Evolutionary conservation across 805 yeast genomes (phyloP).

Genomic region (Blastobotrys terrestris): DNA sequence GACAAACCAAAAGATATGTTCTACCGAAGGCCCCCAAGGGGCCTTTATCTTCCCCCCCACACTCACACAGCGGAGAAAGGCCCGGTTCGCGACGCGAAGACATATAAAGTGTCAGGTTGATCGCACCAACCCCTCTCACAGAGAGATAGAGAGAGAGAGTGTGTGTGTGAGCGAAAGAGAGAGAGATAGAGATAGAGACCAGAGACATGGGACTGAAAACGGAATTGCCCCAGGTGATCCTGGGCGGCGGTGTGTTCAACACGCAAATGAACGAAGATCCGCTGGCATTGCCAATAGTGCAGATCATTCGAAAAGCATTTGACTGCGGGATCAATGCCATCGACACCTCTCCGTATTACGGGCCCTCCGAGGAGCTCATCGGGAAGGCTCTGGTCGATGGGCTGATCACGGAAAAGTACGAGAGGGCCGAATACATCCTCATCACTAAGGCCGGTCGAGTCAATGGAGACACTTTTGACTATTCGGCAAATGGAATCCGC

Average conservation of each 20-base stretch:
- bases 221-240: constrained; percentile 39
- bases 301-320: constrained; percentile 56
- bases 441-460: constrained; percentile 86
- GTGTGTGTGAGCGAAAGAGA: too few species aligned
- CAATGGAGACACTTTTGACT: constrained; percentile 64
- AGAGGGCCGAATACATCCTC: constrained; percentile 58
- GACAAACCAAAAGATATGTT: too few species aligned
- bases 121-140: too few species aligned
- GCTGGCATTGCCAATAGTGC: constrained; percentile 46
- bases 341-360: constrained; percentile 92
- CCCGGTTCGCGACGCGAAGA: too few species aligned
- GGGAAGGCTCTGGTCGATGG: constrained; percentile 56
- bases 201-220: neutral
- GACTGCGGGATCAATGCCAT: constrained; percentile 64
- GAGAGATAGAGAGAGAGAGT: too few species aligned
- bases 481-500: constrained; percentile 53
- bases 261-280: constrained; percentile 76
- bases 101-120: too few species aligned
- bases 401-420: constrained; percentile 30
- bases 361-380: constrained; percentile 70
- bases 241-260: constrained; percentile 89
- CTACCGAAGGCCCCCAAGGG: too few species aligned
- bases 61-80: too few species aligned
- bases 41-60: too few species aligned
- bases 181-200: too few species aligned